Percentiles rank a stretch among this genome's conserved stretches.
Conservation (phyloP, 306 rosid genomes). For the Medicago ruthenica region DNA sequence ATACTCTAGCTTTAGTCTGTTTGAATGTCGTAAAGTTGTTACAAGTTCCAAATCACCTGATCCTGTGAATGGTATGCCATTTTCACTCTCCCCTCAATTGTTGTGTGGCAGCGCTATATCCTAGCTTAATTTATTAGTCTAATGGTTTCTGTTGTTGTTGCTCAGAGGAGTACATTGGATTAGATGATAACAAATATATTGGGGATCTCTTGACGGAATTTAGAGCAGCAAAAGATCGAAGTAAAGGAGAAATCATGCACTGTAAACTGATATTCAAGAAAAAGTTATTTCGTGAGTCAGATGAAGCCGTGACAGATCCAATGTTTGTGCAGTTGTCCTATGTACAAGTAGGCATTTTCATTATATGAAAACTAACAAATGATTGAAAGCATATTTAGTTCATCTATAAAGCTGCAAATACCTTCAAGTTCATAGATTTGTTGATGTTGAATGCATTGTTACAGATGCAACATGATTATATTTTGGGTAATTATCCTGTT, state of each 20-base stretch:
- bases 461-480: conserved; percentile 98
- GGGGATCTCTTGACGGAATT: conserved; percentile 94
- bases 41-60: conserved; percentile 81
- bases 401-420: conserved; percentile 38
- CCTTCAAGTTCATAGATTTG: conserved; percentile 23
- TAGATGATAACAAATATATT: conserved; percentile 94
- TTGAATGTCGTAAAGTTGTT: conserved; percentile 92
- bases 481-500: conserved; percentile 94
- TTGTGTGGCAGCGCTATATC: conserved; percentile 1
- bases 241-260: conserved; percentile 94
- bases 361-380: conserved; percentile 26
- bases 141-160: conserved; percentile 42
- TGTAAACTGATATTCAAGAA: conserved; percentile 91
- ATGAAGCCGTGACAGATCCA: conserved; percentile 90
- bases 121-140: conserved; percentile 41
- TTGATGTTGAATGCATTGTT: conserved; percentile 33
- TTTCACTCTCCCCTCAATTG: conserved; percentile 29
- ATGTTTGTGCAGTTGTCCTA: conserved; percentile 92
- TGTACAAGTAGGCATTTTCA: conserved; percentile 74
- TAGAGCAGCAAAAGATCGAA: conserved; percentile 88
- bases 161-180: conserved; percentile 87
- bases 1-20: conserved; percentile 86
- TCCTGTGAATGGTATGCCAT: conserved; percentile 73
- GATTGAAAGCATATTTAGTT: conserved; percentile 41
- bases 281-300: conserved; percentile 91